A percentile compares a stretch with the other conserved stretches of the same genome.
Conservation (phyloP, 2,329 filamentous ascomycete genomes). For the Xylaria arbuscula region DNA sequence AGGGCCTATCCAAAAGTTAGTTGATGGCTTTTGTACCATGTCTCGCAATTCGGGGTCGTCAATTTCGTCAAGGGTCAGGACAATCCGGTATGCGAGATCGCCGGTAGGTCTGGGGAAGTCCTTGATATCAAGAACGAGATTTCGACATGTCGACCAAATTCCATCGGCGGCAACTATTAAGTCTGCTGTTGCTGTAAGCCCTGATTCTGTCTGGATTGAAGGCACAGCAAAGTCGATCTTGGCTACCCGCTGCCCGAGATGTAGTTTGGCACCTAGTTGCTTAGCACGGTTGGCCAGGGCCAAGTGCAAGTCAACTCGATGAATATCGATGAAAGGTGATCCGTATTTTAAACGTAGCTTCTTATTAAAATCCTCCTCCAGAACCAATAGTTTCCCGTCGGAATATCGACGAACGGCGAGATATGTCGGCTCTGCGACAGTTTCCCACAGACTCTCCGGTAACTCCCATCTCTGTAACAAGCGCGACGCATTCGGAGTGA, state of each 20-base stretch:
- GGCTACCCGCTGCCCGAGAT: slow-evolving; percentile 60
- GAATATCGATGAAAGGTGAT: slow-evolving; percentile 69
- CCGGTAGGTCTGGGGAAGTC: slow-evolving; percentile 68
- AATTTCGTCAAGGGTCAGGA: slow-evolving; percentile 64
- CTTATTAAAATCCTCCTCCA: slow-evolving; percentile 62
- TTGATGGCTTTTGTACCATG: slow-evolving; percentile 63
- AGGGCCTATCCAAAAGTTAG: slow-evolving; percentile 73
- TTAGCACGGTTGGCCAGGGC: slow-evolving; percentile 62
- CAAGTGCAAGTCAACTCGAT: slow-evolving; percentile 70
- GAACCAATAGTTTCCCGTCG: slow-evolving; percentile 58
- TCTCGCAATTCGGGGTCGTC: slow-evolving; percentile 61
- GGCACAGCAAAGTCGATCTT: slow-evolving; percentile 60
- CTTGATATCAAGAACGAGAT: slow-evolving; percentile 57
- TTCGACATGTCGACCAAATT: slow-evolving; percentile 68
- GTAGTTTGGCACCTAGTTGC: slow-evolving; percentile 63
- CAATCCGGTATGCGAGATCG: slow-evolving; percentile 73
- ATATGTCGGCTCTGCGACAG: slow-evolving; percentile 56
- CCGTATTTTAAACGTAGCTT: slow-evolving; percentile 65
- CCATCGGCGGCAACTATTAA: slow-evolving; percentile 73
- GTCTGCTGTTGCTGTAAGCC: slow-evolving; percentile 58
- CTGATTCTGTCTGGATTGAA: slow-evolving; percentile 54
- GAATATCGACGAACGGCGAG: slow-evolving; percentile 66
- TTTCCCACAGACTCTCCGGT: slow-evolving; percentile 55
- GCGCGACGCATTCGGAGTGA: slow-evolving; percentile 62
- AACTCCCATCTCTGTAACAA: slow-evolving; percentile 64